A percentile compares a stretch with the other conserved stretches of the same genome.
Evolutionary conservation across 2,329 filamentous ascomycete species (phyloP).

Genomic region (Colletotrichum sp.): DNA sequence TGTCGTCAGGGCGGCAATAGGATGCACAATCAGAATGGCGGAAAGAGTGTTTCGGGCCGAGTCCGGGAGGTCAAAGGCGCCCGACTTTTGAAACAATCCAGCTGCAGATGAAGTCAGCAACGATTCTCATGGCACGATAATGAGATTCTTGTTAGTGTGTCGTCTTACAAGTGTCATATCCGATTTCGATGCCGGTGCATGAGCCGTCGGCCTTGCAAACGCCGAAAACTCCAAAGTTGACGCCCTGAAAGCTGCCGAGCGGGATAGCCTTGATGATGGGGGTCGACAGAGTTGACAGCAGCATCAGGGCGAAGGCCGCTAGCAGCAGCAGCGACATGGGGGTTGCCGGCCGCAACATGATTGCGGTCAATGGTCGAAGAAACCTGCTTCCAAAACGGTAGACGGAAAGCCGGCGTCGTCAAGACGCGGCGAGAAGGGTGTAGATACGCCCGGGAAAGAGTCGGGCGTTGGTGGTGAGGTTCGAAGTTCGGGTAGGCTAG

Average conservation of each 20-base stretch:
- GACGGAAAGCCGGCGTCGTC: slow-evolving; percentile 43
- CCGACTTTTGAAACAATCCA: slow-evolving; percentile 23
- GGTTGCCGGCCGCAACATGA: slow-evolving; percentile 90
- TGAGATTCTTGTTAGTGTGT: neutral
- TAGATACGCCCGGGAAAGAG: neutral
- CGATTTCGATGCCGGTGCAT: slow-evolving; percentile 80
- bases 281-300: slow-evolving; percentile 89
- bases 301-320: slow-evolving; percentile 81
- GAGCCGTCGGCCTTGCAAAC: slow-evolving; percentile 69
- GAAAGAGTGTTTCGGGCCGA: slow-evolving; percentile 71
- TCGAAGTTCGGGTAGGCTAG: neutral
- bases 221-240: slow-evolving; percentile 92
- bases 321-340: slow-evolving; percentile 87
- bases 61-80: slow-evolving; percentile 61
- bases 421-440: slow-evolving; percentile 44
- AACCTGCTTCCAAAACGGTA: slow-evolving; percentile 40
- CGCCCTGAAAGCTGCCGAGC: slow-evolving; percentile 76
- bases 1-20: slow-evolving; percentile 85
- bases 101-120: neutral
- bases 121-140: neutral
- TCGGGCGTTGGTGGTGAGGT: neutral
- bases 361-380: slow-evolving; percentile 37
- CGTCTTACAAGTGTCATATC: slow-evolving; percentile 81
- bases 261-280: slow-evolving; percentile 88
- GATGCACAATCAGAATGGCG: slow-evolving; percentile 89